A percentile compares a stretch with the other conserved stretches of the same genome.
Evolutionary conservation across 148 eudicot genomes (phyloP).

Genomic region (Rhododendron ferrugineum): DNA sequence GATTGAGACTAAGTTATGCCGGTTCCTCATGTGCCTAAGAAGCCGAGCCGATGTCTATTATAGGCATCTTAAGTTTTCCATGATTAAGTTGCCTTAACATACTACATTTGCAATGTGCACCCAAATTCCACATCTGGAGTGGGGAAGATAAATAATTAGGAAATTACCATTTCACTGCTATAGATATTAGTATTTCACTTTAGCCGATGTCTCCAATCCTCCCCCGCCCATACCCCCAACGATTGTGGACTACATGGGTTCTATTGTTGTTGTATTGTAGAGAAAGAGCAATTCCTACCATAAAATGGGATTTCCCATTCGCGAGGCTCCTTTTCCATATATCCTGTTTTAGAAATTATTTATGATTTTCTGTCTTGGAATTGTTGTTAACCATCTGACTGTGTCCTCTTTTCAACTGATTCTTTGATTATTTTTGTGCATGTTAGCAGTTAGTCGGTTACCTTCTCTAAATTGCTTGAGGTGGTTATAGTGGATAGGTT

Average conservation of each 20-base stretch:
- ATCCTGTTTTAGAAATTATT: neutral
- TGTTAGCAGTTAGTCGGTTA: neutral
- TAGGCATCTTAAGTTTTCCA: neutral
- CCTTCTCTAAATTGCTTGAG: neutral
- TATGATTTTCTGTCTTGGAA: neutral
- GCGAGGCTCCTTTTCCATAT: neutral
- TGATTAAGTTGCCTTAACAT: neutral
- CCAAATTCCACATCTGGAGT: neutral
- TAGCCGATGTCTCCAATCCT: neutral
- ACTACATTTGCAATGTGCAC: neutral
- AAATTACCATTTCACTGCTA: neutral
- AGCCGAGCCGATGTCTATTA: neutral
- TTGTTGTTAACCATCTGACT: neutral
- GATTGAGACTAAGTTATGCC: neutral
- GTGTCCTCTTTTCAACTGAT: neutral
- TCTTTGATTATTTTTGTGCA: neutral
- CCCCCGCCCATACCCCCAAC: too few relatives aligned
- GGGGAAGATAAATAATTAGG: neutral
- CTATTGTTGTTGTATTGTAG: neutral
- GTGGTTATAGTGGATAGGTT: neutral
- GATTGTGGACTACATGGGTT: too few relatives aligned
- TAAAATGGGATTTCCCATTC: neutral
- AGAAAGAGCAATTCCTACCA: neutral
- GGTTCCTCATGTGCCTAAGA: neutral
- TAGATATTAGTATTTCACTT: neutral